Conservation (phyloP, 371 early-diverging fungal genomes). For the Mucor saturninus region DNA sequence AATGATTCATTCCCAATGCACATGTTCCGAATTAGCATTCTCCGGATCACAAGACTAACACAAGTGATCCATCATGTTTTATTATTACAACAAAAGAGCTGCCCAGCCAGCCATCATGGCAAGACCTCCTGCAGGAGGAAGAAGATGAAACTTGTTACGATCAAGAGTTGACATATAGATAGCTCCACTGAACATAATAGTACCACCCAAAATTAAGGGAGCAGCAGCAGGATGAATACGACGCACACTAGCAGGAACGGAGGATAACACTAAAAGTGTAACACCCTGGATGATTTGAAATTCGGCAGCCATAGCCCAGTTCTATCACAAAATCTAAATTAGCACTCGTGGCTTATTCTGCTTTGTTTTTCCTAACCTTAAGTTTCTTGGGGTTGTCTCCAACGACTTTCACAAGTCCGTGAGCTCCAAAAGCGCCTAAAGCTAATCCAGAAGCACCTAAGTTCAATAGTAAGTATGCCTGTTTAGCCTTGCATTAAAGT, state of each 20-base stretch:
- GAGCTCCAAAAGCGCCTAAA: constrained; percentile 79
- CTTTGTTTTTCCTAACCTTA: constrained; percentile 25
- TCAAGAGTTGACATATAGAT: constrained; percentile 64
- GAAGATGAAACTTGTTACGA: constrained; percentile 41
- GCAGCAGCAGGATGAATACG: constrained; percentile 47
- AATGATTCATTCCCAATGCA: no score
- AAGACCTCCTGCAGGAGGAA: constrained; percentile 78
- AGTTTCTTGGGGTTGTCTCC: constrained; percentile 63
- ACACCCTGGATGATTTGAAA: constrained; percentile 76
- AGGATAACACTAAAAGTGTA: constrained; percentile 64
- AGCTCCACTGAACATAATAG: constrained; percentile 68
- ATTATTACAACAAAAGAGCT: constrained; percentile 52
- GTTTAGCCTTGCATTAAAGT: neutral
- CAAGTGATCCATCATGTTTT: constrained; percentile 1
- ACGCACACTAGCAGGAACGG: constrained; percentile 44
- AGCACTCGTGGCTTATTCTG: neutral
- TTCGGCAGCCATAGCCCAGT: constrained; percentile 69
- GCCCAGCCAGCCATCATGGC: constrained; percentile 78
- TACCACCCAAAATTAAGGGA: constrained; percentile 66
- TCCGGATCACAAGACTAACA: neutral
- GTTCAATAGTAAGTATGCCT: neutral
- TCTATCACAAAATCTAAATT: constrained; percentile 27
- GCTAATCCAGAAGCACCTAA: constrained; percentile 72
- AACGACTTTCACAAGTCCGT: constrained; percentile 71
- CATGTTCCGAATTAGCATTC: neutral